Evolutionary conservation across 164 flowering plant genomes (phyloP).

Genomic region (Warburgia ugandensis): DNA sequence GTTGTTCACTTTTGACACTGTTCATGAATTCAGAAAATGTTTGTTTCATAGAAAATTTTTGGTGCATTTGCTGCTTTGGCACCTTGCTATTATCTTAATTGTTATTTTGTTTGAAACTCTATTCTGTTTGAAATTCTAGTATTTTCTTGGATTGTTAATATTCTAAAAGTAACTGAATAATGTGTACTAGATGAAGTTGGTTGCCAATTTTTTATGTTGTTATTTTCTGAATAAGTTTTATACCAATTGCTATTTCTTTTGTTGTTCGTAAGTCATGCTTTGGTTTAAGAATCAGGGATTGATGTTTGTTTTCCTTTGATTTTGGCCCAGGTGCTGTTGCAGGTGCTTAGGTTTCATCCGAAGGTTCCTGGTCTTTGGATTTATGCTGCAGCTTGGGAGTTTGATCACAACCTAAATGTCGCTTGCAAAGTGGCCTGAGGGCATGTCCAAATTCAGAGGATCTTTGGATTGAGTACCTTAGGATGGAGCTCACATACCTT

Average conservation of each 20-base stretch:
- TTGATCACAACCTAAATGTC: constrained; percentile 69
- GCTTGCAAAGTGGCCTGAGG: constrained; percentile 74
- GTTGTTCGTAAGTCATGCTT: not conserved
- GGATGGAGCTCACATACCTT: constrained; percentile 90
- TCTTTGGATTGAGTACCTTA: constrained; percentile 86
- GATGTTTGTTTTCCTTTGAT: not conserved
- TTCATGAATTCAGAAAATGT: too few relatives aligned
- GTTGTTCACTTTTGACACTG: too few relatives aligned
- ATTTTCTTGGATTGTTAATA: too few relatives aligned
- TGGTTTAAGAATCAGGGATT: not conserved
- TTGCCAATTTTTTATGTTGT: too few relatives aligned
- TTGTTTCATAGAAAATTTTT: too few relatives aligned
- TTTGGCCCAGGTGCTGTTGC: constrained; percentile 54
- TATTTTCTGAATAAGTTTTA: too few relatives aligned
- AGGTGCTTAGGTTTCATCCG: constrained; percentile 78
- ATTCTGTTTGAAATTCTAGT: too few relatives aligned
- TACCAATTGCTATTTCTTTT: not conserved
- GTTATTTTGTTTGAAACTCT: too few relatives aligned
- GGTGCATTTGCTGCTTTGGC: too few relatives aligned
- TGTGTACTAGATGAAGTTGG: too few relatives aligned
- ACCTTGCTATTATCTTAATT: too few relatives aligned
- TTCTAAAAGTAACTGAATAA: too few relatives aligned
- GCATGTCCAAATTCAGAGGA: constrained; percentile 76
- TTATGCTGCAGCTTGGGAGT: constrained; percentile 97
- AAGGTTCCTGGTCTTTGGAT: constrained; percentile 92